Conservation (phyloP, 1,139 yeast species). For the Candida mesenterica region DNA sequence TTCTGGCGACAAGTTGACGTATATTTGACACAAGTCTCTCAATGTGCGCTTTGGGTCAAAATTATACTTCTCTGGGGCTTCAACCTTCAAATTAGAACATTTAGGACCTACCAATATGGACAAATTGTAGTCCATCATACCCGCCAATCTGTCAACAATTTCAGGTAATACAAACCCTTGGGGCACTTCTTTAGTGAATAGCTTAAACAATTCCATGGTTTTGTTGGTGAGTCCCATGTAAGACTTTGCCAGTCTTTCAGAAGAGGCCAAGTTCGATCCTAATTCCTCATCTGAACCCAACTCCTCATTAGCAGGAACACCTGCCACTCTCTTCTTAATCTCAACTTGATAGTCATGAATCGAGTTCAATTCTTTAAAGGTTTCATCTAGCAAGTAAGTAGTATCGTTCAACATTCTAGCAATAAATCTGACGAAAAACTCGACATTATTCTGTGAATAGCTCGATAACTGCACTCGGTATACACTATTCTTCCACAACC, state of each 20-base stretch:
- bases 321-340: slow-evolving; percentile 39
- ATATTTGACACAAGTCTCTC: slow-evolving; percentile 69
- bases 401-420: slow-evolving; percentile 95
- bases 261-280: slow-evolving; percentile 49
- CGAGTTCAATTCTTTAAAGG: slow-evolving; percentile 71
- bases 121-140: slow-evolving; percentile 91
- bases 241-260: slow-evolving; percentile 78
- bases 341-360: slow-evolving; percentile 76
- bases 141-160: slow-evolving; percentile 89
- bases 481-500: slow-evolving; percentile 71
- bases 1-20: slow-evolving; percentile 65
- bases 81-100: slow-evolving; percentile 83
- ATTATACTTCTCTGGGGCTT: slow-evolving; percentile 76
- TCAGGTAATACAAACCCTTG: slow-evolving; percentile 83
- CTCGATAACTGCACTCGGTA: slow-evolving; percentile 67
- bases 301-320: slow-evolving; percentile 38
- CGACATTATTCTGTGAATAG: slow-evolving; percentile 66
- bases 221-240: slow-evolving; percentile 82
- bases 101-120: slow-evolving; percentile 93
- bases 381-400: slow-evolving; percentile 87
- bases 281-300: slow-evolving; percentile 65
- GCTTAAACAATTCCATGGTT: slow-evolving; percentile 72
- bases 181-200: slow-evolving; percentile 86
- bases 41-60: slow-evolving; percentile 79
- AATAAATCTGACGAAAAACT: slow-evolving; percentile 85